Base-by-base conservation (phyloP, 371 early-diverging fungal species). In the Rhizopus sp. region DNA sequence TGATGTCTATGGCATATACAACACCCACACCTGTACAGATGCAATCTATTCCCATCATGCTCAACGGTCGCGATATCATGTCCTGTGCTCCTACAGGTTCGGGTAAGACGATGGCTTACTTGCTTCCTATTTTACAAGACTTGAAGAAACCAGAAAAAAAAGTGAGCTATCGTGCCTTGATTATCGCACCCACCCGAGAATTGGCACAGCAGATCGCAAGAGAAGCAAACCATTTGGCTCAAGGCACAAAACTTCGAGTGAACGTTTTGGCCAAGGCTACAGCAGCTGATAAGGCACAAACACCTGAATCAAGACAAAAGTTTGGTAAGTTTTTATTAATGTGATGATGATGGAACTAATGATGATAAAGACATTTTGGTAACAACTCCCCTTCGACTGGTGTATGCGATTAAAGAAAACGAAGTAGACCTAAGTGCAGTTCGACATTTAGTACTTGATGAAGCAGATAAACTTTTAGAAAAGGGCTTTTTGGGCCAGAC, bases 101-200 rank as follows among this genome's bases (percentile, higher is more conserved):
- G n/a, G 99, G 99, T 70, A 99, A 99, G 80, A 99, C 99, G 3
- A 71, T 98, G 68, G 95, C 98, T 1, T 99, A 92, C 67, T 61
- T 95, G 33, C 69, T 99, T 17, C 98, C 99, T 3, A 92, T 98
- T 8, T 61, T 98, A 55, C 90, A 94, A 54, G 82, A 88, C 53
- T 70, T 96, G 49, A 84, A 89, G 47, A 73, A 81, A 37, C 91
- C 91, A 0, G 82, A 86, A 55, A 88, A 83, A 53, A 65, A 60
- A 31, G 82, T 75, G 4, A 93, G 95, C 5, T 86, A 90, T 64
- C 81, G 94, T 37, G 97, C 95, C 0, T 75, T 95, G 29, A 88
- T 99, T 50, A 90, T 99, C 32, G 87, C 96, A 16, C 99, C 99
- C 0, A 99, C 99, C 0, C 80, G 99, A 54, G 99, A 99, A 78